A percentile compares a stretch with the other conserved stretches of the same genome.
Evolutionary conservation across 805 yeast genomes (phyloP).

Genomic region (Candida ortonii): DNA sequence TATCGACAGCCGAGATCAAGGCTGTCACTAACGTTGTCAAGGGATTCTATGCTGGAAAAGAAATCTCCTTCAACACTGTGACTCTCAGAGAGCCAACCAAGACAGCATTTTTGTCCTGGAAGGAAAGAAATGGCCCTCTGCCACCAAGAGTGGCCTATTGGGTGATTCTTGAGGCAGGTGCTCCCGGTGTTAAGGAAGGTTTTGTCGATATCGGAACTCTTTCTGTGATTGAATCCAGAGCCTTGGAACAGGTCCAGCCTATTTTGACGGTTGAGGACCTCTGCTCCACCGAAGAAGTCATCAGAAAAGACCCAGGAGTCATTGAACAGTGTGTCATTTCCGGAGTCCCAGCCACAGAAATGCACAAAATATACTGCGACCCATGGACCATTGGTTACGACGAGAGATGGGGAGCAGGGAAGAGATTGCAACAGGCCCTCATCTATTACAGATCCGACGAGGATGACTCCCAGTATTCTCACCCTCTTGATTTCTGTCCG

Average conservation of each 20-base stretch:
- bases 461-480: slow-evolving; percentile 67
- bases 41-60: slow-evolving; percentile 42
- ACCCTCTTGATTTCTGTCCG: slow-evolving; percentile 80
- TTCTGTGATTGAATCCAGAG: slow-evolving; percentile 45
- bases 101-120: slow-evolving; percentile 61
- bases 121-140: slow-evolving; percentile 52
- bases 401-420: slow-evolving; percentile 70
- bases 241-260: slow-evolving; percentile 65
- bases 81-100: slow-evolving; percentile 72
- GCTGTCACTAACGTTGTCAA: slow-evolving; percentile 53
- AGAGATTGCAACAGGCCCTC: slow-evolving; percentile 77
- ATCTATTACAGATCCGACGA: slow-evolving; percentile 73
- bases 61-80: slow-evolving; percentile 61
- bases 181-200: slow-evolving; percentile 68
- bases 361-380: slow-evolving; percentile 61
- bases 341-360: slow-evolving; percentile 62
- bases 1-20: slow-evolving; percentile 59
- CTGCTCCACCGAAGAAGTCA: slow-evolving; percentile 56
- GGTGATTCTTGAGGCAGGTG: slow-evolving; percentile 57
- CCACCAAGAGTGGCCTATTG: slow-evolving; percentile 71
- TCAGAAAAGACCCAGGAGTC: slow-evolving; percentile 69
- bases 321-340: slow-evolving; percentile 69
- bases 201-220: slow-evolving; percentile 54
- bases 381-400: slow-evolving; percentile 68
- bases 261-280: slow-evolving; percentile 71